These are phyloP conservation scores for Thielaviopsis populi DNA, from an alignment of 2,329 filamentous ascomycete species.

Conservation along the genomic window DNA sequence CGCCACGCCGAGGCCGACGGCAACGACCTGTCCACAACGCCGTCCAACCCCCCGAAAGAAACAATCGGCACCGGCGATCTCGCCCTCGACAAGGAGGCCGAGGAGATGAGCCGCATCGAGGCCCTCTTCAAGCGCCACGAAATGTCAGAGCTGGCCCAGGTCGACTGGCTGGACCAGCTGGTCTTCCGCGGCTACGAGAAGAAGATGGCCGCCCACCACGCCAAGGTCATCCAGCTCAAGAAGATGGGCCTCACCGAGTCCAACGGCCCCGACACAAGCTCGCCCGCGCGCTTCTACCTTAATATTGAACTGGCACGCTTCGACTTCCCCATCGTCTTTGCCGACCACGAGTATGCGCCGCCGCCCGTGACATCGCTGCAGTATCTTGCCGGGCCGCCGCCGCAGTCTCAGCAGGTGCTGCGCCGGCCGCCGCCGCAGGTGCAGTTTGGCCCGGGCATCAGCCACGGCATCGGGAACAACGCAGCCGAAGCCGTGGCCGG, in stretches of 20 bases:
- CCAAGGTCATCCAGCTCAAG: conserved; percentile 23
- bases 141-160: conserved; percentile 84
- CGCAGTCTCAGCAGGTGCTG: conserved; percentile 32
- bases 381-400: not conserved
- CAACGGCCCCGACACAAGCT: conserved; percentile 21
- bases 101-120: conserved; percentile 80
- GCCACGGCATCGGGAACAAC: conserved; percentile 27
- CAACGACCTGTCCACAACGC: conserved; percentile 63
- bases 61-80: conserved; percentile 35
- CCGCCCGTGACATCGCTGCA: conserved; percentile 37
- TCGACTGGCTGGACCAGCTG: conserved; percentile 90
- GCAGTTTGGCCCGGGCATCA: conserved; percentile 78
- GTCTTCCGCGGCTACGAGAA: conserved; percentile 86
- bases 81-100: conserved; percentile 49
- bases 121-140: conserved; percentile 93
- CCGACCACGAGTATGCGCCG: conserved; percentile 80
- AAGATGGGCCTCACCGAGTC: conserved; percentile 22
- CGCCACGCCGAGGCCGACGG: conserved; percentile 74
- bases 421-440: conserved; percentile 76
- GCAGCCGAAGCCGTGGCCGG: conserved; percentile 27
- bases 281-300: conserved; percentile 50
- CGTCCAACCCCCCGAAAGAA: conserved; percentile 41
- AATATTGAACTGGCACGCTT: conserved; percentile 88
- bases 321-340: conserved; percentile 89
- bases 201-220: conserved; percentile 27